phyloP scores from a whole-genome alignment of 768 basidiomycete genomes.

The Phanerochaete sordida region DNA sequence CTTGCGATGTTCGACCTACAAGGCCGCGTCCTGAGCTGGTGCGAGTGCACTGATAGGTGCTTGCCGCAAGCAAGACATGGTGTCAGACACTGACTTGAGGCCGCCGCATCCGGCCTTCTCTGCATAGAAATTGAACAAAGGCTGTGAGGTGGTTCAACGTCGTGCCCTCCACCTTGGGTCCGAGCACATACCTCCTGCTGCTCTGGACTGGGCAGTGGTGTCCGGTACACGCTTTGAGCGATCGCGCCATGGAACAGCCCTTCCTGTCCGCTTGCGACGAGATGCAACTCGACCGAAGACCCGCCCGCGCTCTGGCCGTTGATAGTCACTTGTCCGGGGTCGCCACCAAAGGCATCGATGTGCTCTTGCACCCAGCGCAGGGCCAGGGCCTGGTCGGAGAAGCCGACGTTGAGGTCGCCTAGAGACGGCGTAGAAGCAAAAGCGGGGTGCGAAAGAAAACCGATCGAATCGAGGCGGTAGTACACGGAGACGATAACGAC shows the following conservation, averaged over 20 bases:
- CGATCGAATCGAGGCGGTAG: conserved; percentile 61
- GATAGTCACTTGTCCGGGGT: conserved; percentile 39
- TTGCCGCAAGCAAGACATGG: conserved; percentile 46
- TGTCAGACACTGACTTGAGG: conserved; percentile 26
- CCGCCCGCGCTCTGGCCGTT: conserved; percentile 63
- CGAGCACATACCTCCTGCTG: conserved; percentile 45
- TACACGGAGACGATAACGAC: conserved; percentile 65
- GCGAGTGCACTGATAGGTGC: conserved; percentile 50
- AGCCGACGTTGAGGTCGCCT: conserved; percentile 52
- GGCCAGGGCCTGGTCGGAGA: conserved; percentile 48
- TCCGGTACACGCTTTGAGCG: conserved; percentile 57
- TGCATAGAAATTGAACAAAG: conserved; percentile 51
- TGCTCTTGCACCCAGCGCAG: conserved; percentile 37
- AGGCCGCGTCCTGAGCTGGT: conserved; percentile 50
- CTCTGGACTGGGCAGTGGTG: conserved; percentile 47
- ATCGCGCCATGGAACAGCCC: conserved; percentile 52
- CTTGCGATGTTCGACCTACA: conserved; percentile 32
- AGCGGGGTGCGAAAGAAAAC: conserved; percentile 54
- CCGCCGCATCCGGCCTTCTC: conserved; percentile 45
- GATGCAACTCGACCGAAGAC: conserved; percentile 53
- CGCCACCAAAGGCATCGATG: conserved; percentile 37
- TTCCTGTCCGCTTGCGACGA: conserved; percentile 40
- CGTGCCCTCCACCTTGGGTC: not conserved
- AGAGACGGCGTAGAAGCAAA: conserved; percentile 31
- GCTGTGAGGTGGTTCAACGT: conserved; percentile 27